Evolutionary conservation across 202 grass and related monocot species (phyloP).

Genomic region (Panicum virgatum): DNA sequence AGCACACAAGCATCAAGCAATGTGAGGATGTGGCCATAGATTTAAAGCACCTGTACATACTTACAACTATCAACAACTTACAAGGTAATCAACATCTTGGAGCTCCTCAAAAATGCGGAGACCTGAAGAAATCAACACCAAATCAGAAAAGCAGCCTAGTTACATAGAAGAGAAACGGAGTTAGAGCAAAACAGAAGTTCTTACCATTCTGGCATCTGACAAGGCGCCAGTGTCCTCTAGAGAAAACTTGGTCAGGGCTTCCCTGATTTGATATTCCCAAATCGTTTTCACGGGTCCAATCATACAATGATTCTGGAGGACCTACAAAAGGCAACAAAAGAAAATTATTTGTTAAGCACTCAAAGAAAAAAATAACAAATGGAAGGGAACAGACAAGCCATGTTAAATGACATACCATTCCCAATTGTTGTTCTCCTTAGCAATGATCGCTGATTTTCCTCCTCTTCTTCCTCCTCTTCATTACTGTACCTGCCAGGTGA

Average conservation of each 20-base stretch:
- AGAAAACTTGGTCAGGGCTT: slow-evolving; percentile 84
- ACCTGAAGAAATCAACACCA: slow-evolving; percentile 54
- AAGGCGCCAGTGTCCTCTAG: slow-evolving; percentile 95
- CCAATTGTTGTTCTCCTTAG: slow-evolving; percentile 90
- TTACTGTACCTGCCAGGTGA: slow-evolving; percentile 69
- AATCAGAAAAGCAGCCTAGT: slow-evolving; percentile 17
- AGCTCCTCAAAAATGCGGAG: slow-evolving; percentile 98
- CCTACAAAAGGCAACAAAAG: slow-evolving; percentile 49
- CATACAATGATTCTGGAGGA: slow-evolving; percentile 85
- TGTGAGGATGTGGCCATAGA: slow-evolving; percentile 32
- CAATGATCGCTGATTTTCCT: slow-evolving; percentile 63
- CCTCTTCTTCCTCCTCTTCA: slow-evolving; percentile 79
- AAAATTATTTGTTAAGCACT: slow-evolving; percentile 19
- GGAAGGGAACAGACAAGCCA: slow-evolving; percentile 34
- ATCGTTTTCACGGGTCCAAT: slow-evolving; percentile 90
- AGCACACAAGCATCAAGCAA: slow-evolving; percentile 44
- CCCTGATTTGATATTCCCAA: slow-evolving; percentile 56
- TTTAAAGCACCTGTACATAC: slow-evolving; percentile 29
- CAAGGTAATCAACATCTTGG: slow-evolving; percentile 93
- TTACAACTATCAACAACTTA: slow-evolving; percentile 62
- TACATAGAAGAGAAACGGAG: slow-evolving; percentile 18
- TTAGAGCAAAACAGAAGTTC: slow-evolving; percentile 36
- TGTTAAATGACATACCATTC: slow-evolving; percentile 61
- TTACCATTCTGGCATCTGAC: slow-evolving; percentile 98
- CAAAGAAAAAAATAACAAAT: not conserved